A percentile compares a stretch with the other conserved stretches of the same genome.
phyloP scores from a whole-genome alignment of 371 early-diverging fungal genomes.

The Mucor circinelloides region DNA sequence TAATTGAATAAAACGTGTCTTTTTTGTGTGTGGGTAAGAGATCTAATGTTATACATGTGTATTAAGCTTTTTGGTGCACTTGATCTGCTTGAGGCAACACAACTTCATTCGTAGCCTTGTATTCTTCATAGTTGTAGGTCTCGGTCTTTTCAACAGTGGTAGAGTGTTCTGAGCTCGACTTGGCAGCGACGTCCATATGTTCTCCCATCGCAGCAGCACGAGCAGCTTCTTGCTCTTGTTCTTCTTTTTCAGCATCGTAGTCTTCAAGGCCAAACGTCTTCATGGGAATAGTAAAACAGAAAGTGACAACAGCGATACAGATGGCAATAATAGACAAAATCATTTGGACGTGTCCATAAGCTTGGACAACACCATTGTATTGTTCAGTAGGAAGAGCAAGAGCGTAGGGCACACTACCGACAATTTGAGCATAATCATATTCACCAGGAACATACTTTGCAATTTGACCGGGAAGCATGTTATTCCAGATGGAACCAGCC shows the following conservation, averaged over 20 bases:
- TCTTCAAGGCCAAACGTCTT: slow-evolving; percentile 33
- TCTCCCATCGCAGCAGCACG: background rate
- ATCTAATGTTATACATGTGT: background rate
- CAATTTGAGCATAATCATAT: slow-evolving; percentile 23
- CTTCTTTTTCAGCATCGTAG: background rate
- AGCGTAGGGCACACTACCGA: slow-evolving; percentile 32
- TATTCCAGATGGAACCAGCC: slow-evolving; percentile 45
- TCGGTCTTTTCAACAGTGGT: background rate
- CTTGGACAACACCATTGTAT: slow-evolving; percentile 24
- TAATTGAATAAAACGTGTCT: background rate
- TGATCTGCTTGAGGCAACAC: background rate
- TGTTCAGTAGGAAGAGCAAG: slow-evolving; percentile 32
- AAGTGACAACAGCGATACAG: slow-evolving; percentile 27
- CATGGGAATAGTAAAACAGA: slow-evolving; percentile 35
- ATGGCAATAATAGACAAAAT: slow-evolving; percentile 34
- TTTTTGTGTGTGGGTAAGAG: background rate
- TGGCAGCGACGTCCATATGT: background rate
- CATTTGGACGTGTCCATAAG: slow-evolving; percentile 40
- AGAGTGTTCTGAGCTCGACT: background rate
- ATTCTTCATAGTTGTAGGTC: background rate
- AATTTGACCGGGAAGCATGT: slow-evolving; percentile 34
- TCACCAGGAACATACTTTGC: slow-evolving; percentile 42
- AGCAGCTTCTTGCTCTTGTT: background rate
- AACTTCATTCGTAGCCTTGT: background rate
- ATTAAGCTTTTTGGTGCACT: background rate